Base-by-base conservation (phyloP, 1,139 yeast genomes). In the Suhomyces kunorum region DNA sequence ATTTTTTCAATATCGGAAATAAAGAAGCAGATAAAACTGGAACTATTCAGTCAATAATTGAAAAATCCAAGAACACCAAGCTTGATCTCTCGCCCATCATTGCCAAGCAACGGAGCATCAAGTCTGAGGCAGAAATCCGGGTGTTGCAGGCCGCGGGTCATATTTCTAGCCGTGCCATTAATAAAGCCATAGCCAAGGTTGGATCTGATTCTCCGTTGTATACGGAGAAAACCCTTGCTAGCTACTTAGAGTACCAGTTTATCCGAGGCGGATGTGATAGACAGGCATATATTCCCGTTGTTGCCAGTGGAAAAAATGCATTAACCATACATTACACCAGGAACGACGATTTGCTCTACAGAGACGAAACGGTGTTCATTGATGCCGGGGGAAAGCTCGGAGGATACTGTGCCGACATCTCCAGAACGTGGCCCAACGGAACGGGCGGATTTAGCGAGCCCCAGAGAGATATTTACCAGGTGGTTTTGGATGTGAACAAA, bases 311-410 rank as follows among this genome's bases (percentile, higher is more conserved):
- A 2, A 63, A 76, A 17, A 89, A 89, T 58, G 88, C 96, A 0
- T 67, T 89, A 32, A 84, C 92, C 29, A 88, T 92, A 44, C 98
- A 90, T 61, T 90, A 90, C 59, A 89, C 95, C 0, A 71, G 95
- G 45, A 90, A 90, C 55, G 95, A 90, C 59, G 95, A 87, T 58
- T 63, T 83, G 19, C 70, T 90, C 44, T 76, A 76, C 43, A 73
- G 76, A 34, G 89, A 83, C 48, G 98, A 92, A 47, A 65, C 89
- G 71, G 96, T 90, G 6, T 77, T 92, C 36, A 88, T 92, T 5
- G 99, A 94, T 63, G 98, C 98, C 3, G 95, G 96, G 0, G 99
- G 98, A 5, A 78, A 87, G 44, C 64, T 84, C 30, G 98, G 98
- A 20, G 97, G 97, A 0, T 94, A 94, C 62, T 84, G 96, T 57